Base-by-base conservation (phyloP, 139 green algal species). In the Tetradesmus lagerheimii region DNA sequence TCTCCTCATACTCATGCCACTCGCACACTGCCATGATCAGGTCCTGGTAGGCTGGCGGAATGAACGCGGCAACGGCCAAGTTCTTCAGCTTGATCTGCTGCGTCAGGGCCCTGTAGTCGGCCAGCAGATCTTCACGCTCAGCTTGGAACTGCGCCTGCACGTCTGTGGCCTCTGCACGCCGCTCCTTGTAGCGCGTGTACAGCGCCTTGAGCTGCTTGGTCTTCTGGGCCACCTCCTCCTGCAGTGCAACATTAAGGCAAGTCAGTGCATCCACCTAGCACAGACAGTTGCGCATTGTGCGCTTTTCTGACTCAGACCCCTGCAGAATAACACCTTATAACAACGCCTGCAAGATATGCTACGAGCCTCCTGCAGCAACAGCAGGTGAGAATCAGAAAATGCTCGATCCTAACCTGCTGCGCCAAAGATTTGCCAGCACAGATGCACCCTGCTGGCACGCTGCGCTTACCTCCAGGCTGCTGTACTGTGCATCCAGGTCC, bases 1-100 rank as follows among this genome's bases (percentile, higher is more conserved):
- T 38, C 71, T 89, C 67, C 20, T 89, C 85, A 35, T 89, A 83
- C 43, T 89, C 85, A 12, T 53, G 38, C 85, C 85, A 89, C 23
- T 50, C 45, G 43, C 85, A 89, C 31, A 76, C 14, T 23, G 45
- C 82, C 93, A 96, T 95, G 86, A 95, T 96, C 53, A 91, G 83
- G 83, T 96, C 94, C 83, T 97, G 95, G 91, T 96, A 96, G 50
- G 94, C 92, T 20, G 94, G 93, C 39, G 95, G 94, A 62, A 97
- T 96, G 93, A 96, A 97, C 62, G 92, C 95, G 9, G 94, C 94
- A 57, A 97, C 97, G 74, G 96, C 92, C 25, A 96, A 92, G 89
- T 97, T 95, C 90, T 96, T 96, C 31, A 97, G 89, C 92, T 97
- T 96, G 85, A 97, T 96, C 90, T 95, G 92, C 80, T 94, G 91